These are phyloP conservation scores for Clitopilus hobsonii DNA, from an alignment of 768 basidiomycete species.

Conservation along the genomic window DNA sequence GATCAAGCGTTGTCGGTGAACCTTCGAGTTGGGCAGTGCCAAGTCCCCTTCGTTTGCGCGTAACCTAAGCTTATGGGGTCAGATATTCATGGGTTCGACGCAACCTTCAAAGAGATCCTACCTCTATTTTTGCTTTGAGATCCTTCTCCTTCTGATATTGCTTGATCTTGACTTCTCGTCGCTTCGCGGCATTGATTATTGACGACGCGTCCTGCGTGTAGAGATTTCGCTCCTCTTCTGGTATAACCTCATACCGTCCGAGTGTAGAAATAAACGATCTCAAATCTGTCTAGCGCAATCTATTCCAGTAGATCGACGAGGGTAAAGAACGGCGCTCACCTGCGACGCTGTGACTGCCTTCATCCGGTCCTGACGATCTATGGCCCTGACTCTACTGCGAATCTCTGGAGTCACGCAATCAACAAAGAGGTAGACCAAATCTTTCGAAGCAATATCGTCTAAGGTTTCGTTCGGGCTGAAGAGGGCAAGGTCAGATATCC, in stretches of 20 bases:
- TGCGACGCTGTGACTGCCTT: conserved; percentile 47
- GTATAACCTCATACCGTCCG: conserved; percentile 64
- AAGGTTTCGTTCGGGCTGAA: conserved; percentile 83
- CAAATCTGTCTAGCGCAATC: conserved; percentile 38
- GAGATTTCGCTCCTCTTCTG: conserved; percentile 53
- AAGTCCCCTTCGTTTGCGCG: conserved; percentile 47
- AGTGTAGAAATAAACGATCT: conserved; percentile 42
- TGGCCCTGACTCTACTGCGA: conserved; percentile 52
- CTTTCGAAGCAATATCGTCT: conserved; percentile 75
- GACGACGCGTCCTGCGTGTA: conserved; percentile 42
- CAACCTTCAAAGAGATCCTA: conserved; percentile 21
- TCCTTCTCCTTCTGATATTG: conserved; percentile 88
- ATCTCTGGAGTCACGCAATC: conserved; percentile 67
- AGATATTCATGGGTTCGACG: background rate
- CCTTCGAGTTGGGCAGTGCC: conserved; percentile 16
- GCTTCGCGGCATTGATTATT: conserved; percentile 60
- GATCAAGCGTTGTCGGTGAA: conserved; percentile 49
- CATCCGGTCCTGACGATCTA: conserved; percentile 55
- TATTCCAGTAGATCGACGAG: conserved; percentile 8
- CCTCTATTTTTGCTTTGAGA: conserved; percentile 66
- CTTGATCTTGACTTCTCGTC: conserved; percentile 85
- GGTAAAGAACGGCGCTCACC: conserved; percentile 39
- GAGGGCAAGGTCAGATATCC: conserved; percentile 57
- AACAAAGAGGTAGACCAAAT: conserved; percentile 72
- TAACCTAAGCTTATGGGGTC: conserved; percentile 33